phyloP scores from a whole-genome alignment of 495 filamentous ascomycete genomes.

The Penicillium roqueforti region DNA sequence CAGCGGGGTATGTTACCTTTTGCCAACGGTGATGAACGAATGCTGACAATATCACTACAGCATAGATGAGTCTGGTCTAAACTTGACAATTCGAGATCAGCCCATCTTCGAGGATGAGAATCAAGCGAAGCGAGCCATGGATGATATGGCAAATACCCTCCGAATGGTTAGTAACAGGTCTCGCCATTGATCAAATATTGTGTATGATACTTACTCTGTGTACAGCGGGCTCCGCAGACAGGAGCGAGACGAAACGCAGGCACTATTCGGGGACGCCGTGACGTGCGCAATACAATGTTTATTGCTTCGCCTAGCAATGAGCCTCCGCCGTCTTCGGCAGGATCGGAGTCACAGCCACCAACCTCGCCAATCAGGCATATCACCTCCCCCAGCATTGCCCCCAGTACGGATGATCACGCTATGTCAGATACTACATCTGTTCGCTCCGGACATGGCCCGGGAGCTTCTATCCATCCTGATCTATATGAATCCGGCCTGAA shows the following conservation, averaged over 20 bases:
- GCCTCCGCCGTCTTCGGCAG: conserved; percentile 8
- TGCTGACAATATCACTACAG: conserved; percentile 33
- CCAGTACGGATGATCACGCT: conserved; percentile 47
- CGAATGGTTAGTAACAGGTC: conserved; percentile 49
- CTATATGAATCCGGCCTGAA: conserved; percentile 78
- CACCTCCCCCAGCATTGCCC: conserved; percentile 42
- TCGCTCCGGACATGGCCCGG: conserved; percentile 68
- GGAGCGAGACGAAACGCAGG: conserved; percentile 61
- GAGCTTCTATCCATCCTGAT: conserved; percentile 71
- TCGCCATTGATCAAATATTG: neutral
- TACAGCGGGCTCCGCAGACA: conserved; percentile 52
- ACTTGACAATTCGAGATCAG: conserved; percentile 86
- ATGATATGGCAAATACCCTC: conserved; percentile 86
- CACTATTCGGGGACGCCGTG: conserved; percentile 81
- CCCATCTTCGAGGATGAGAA: conserved; percentile 90
- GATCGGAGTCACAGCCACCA: conserved; percentile 24
- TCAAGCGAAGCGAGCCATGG: conserved; percentile 82
- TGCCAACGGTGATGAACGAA: neutral
- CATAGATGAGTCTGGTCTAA: conserved; percentile 70
- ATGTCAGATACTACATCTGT: conserved; percentile 90
- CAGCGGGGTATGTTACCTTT: conserved; percentile 48
- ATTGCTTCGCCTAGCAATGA: conserved; percentile 51
- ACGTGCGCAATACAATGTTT: conserved; percentile 86
- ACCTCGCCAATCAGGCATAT: conserved; percentile 38
- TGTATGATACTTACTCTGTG: conserved; percentile 17